phyloP scores from a whole-genome alignment of 345 rosid species.

The Anastatica hierochuntica region DNA sequence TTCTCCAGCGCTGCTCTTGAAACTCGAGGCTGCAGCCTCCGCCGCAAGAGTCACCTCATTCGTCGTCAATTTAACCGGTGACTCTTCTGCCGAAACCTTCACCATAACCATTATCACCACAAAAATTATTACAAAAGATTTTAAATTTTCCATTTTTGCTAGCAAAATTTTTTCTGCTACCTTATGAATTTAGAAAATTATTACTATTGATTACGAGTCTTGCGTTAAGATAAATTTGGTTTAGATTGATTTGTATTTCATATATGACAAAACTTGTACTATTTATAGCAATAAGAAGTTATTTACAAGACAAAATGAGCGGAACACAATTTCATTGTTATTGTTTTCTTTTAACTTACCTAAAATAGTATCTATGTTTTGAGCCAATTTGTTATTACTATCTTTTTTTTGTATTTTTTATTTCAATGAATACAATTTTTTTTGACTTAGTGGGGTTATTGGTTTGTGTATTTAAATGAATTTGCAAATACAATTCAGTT shows the following conservation, averaged over 20 bases:
- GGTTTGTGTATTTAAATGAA: too few species aligned
- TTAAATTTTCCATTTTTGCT: constrained; percentile 13
- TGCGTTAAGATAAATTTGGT: neutral
- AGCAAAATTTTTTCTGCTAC: constrained; percentile 3
- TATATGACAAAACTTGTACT: neutral
- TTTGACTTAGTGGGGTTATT: too few species aligned
- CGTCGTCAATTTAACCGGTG: neutral
- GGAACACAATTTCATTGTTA: neutral
- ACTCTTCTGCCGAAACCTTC: constrained; percentile 14
- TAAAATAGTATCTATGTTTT: neutral
- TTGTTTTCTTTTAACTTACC: neutral
- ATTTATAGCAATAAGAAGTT: constrained; percentile 8
- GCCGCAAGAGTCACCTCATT: constrained; percentile 23
- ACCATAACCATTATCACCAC: constrained; percentile 9
- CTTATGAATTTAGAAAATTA: neutral
- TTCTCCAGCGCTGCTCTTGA: constrained; percentile 25
- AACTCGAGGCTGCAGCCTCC: constrained; percentile 24
- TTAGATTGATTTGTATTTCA: neutral
- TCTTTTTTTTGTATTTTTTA: too few species aligned
- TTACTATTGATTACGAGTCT: constrained; percentile 14
- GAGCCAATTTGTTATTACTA: too few species aligned
- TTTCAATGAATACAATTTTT: too few species aligned
- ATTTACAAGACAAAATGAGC: neutral
- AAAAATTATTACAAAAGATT: neutral
- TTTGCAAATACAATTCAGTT: too few species aligned